These are phyloP conservation scores for Rhodomyrtus psidioides DNA, from an alignment of 441 rosid genomes.

Conservation along the genomic window DNA sequence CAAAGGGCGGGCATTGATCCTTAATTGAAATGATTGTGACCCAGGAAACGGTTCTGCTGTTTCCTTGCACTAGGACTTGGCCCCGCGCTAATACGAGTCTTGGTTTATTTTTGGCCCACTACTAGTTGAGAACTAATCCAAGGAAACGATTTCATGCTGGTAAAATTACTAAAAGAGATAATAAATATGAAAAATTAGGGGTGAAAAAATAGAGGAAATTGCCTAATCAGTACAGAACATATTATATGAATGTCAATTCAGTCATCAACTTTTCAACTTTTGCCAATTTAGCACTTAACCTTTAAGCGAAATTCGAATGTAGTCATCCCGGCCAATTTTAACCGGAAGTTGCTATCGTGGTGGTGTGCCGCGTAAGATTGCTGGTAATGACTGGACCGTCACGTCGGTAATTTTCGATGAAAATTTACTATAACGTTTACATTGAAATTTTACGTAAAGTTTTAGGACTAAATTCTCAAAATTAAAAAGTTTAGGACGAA, in stretches of 20 bases:
- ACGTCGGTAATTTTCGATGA: accelerated
- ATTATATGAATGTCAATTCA: not conserved
- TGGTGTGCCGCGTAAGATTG: not conserved
- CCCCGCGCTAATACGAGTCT: not conserved
- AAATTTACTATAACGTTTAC: not conserved
- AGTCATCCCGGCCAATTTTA: not conserved
- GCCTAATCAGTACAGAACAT: not conserved
- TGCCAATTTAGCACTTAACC: too few relatives aligned
- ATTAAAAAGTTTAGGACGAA: not conserved
- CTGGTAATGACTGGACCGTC: accelerated
- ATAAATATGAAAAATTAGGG: not conserved
- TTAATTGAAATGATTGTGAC: not conserved
- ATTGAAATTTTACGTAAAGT: accelerated
- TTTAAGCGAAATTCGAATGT: too few relatives aligned
- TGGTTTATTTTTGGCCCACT: not conserved
- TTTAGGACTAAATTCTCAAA: not conserved
- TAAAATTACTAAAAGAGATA: not conserved
- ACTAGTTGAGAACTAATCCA: not conserved
- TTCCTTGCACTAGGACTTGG: too few relatives aligned
- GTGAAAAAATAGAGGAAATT: not conserved
- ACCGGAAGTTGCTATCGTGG: accelerated
- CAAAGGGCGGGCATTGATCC: not conserved
- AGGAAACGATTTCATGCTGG: not conserved
- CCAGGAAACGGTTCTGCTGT: too few relatives aligned
- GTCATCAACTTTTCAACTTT: too few relatives aligned